Evolutionary conservation across 2,329 filamentous ascomycete genomes (phyloP), one percentile per base, ranked within the genome.

Genomic region (Xylariaceae sp.): DNA sequence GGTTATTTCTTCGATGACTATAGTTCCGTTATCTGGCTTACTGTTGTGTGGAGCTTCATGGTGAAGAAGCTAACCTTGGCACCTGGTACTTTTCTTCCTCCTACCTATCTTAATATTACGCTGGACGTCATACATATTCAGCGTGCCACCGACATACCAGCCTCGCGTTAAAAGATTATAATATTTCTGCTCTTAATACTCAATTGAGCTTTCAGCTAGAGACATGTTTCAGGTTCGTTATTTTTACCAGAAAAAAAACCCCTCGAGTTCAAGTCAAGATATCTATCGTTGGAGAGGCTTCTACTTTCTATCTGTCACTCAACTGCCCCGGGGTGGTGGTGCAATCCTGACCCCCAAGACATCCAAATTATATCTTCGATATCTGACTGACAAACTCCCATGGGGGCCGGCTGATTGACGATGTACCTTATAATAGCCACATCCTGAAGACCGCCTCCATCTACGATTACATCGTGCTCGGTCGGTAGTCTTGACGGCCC

Each of bases 401-500:
- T n/a, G 16, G 12, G 21, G 43, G 4, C 29, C 12, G 16, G 50
- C 53, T 63, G 40, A 62, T 56, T 41, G 49, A 48, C 53, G 29
- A 19, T 12, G 34, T 52, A 34, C 29, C 19, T 33, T 29, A 28
- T 33, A 41, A 37, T 60, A 73, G 70, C 68, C 70, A 52, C 56
- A 71, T 37, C 67, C 68, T 41, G 70, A 73, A 64, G 69, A 73
- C 71, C 84, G 84, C 61, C 90, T 96, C 71, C 90, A 86, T 62
- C 81, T 96, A 47, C 90, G 92, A 60, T 80, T 90, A 62, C 93
- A 96, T 76, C 87, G 92, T 51, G 92, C 93, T 40, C 86, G 90
- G 60, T 93, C 90, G 21, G 89, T 96, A 28, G 80, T 95, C 21
- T 82, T 97, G 58, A 96, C 92, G 3, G 81, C 87, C 21, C 82